Base-by-base conservation (phyloP, 2,329 filamentous ascomycete species). In the Ambrosiella xylebori region DNA sequence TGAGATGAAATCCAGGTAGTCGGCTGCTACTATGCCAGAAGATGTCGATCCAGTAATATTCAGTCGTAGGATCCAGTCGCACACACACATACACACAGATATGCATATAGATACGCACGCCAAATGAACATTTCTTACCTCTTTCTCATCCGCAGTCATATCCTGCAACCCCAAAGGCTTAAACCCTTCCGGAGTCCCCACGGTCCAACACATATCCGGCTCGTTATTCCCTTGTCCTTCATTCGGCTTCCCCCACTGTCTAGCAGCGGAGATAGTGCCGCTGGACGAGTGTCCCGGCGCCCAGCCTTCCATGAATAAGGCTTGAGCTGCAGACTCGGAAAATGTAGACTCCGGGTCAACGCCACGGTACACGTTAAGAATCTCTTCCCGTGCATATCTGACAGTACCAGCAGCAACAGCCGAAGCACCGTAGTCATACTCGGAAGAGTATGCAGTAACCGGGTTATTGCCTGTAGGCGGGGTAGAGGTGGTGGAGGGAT, bases 141-240 rank as follows among this genome's bases (percentile, higher is more conserved):
- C 76, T 66, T 75, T 80, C 70, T 85, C 82, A 61, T 81, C 76
- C 4, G 70, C 62, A 1, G 77, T 74, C 80, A 95, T 81, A 49
- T 86, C 82, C 61, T 80, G 76, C 63, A 95, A 69, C 37, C 81
- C 82, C 63, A 96, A 74, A 6, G 90, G 88, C 62, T 80, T 77
- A 50, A 81, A 76, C 57, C 78, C 77, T 27, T 86, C 88, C 60
- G 78, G 71, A 66, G 95, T 87, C 9, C 37, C 52, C 15, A n/a
- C 19, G 3, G 37, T 19, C 93, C 91, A 98, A 69, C 90, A 97
- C 47, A 91, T 80, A 62, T 93, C 88, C n/a, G 90, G 87, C 50
- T 91, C 89, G 65, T 86, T 81, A 60, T 82, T 82, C 62, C 78
- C 74, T 62, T 88, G 85, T 60, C 78, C 78, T 63, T 96, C 89